Conservation (phyloP, 257 asterid species). For the Solanum appendiculatum region DNA sequence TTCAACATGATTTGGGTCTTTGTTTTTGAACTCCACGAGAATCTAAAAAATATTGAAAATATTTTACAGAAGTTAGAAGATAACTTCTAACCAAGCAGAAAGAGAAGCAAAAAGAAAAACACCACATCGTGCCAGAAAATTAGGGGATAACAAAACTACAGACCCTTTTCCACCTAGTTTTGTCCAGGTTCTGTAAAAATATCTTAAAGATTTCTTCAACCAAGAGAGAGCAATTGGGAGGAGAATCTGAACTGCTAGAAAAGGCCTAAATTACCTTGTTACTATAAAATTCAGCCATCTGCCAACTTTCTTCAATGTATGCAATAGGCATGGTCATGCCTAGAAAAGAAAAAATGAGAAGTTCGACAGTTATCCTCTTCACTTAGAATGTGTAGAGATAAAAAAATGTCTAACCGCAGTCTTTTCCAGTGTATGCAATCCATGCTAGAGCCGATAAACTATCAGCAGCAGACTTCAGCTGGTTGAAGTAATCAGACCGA, state of each 20-base stretch:
- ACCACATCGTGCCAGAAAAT: background rate
- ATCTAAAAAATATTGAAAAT: slow-evolving; percentile 27
- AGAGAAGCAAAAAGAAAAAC: background rate
- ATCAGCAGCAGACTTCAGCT: slow-evolving; percentile 84
- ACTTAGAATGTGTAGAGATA: background rate
- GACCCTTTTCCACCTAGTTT: background rate
- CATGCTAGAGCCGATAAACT: slow-evolving; percentile 82
- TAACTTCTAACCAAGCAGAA: background rate
- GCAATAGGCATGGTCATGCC: slow-evolving; percentile 98
- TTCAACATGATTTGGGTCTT: slow-evolving; percentile 83
- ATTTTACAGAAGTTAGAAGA: background rate
- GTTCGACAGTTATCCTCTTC: background rate
- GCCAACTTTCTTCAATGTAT: slow-evolving; percentile 98
- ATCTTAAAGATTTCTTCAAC: background rate
- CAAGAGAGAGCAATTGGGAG: background rate
- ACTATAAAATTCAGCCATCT: slow-evolving; percentile 91
- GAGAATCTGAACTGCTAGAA: background rate
- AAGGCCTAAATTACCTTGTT: slow-evolving; percentile 54
- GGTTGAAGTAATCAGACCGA: slow-evolving; percentile 70
- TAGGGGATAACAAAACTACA: background rate
- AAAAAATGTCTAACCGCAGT: slow-evolving; percentile 51
- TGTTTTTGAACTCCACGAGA: slow-evolving; percentile 86
- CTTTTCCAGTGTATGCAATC: slow-evolving; percentile 93
- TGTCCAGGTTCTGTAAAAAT: background rate
- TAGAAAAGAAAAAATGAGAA: slow-evolving; percentile 13